Base-by-base conservation (phyloP, 2,329 filamentous ascomycete genomes). In the Gaeumannomyces sp. region DNA sequence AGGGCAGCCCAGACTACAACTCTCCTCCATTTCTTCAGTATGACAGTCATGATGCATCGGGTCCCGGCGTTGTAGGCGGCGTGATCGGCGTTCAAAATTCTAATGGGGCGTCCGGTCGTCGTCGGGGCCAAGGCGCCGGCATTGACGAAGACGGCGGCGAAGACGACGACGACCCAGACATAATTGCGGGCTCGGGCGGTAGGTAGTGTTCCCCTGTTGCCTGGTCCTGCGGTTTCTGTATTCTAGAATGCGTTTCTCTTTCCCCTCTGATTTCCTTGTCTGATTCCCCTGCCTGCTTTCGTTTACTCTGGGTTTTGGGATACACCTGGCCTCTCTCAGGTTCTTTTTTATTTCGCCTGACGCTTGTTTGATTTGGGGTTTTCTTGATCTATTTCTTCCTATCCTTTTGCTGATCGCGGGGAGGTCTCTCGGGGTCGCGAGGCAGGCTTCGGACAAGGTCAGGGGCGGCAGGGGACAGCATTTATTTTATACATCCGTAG, bases 161-260 rank as follows among this genome's bases (percentile, higher is more conserved):
- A 72, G 88, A 89, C 66, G 81, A 84, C 66, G 81, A 84, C 73
- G 85, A 88, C 65, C 86, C 90, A 70, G 87, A 90, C 71, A 86
- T 84, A 81, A 80, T 79, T 72, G 71, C 69, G 78, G 80, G 74
- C 81, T 82, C 83, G 83, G 81, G 82, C 83, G 83, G 83, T 82
- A 84, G 85, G 62, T 64, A 64, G 57, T 50, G 56, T 64, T 83
- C 84, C 86, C 85, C 86, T 88, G 83, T 85, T 82, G 79, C 79
- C 83, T 87, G 83, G 81, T 85, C 83, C 83, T 85, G 78, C 75
- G 72, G 45, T 27, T 63, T 63, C 16, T 62, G 74, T 75, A 71
- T 63, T 60, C 27, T 60, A 28, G 50, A 28, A 50, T 45, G 22
- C 11, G 53, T 60, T 60, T 10, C 7, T 61, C 56, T 56, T 6